Base-by-base conservation (phyloP, 805 yeast genomes). In the Myxozyma sirexii region DNA sequence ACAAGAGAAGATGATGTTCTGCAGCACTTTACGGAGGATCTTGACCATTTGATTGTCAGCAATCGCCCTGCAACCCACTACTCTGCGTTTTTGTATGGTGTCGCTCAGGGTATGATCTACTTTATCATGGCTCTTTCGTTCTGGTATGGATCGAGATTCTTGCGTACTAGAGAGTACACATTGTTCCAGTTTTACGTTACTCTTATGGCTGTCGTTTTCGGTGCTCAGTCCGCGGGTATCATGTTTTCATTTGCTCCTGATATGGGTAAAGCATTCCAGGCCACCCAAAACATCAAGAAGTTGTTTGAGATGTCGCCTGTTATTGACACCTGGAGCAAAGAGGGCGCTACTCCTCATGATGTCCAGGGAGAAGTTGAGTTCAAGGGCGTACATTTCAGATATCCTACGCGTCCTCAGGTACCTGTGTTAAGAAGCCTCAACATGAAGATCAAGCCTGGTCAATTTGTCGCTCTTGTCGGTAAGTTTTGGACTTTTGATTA, bases 401-500 rank as follows among this genome's bases (percentile, higher is more conserved):
- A 71, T 46, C 74, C 74, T 15, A 68, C 75, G n/a, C 64, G 74
- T 4, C 67, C 68, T 10, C 67, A 69, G 23, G 70, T 70, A 17
- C 65, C 70, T n/a, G 70, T 71, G 10, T 57, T 71, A 24, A 56
- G 64, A 5, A 70, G 71, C 38, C 58, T 71, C 31, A 60, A 64
- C 46, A 55, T 71, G 46, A 56, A 44, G 17, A 55, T 71, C 82
- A 90, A 91, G 13, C 87, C 92, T 1, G 97, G 97, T 8, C 75
- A 85, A 67, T 90, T 87, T 68, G 93, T 90, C 33, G 97, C 97
- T 12, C 82, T 90, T 67, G 97, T 90, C 17, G 97, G 97, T 2
- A 85, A 5, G 57, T 54, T 15, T 46, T 46, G 37, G n/a, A 5
- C 17, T 15, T 13, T 15, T 3, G 3, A 5, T 29, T 6, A n/a